Evolutionary conservation across 2,329 filamentous ascomycete genomes (phyloP), one percentile per base, ranked within the genome.

Genomic region (Amylocarpus encephaloides): DNA sequence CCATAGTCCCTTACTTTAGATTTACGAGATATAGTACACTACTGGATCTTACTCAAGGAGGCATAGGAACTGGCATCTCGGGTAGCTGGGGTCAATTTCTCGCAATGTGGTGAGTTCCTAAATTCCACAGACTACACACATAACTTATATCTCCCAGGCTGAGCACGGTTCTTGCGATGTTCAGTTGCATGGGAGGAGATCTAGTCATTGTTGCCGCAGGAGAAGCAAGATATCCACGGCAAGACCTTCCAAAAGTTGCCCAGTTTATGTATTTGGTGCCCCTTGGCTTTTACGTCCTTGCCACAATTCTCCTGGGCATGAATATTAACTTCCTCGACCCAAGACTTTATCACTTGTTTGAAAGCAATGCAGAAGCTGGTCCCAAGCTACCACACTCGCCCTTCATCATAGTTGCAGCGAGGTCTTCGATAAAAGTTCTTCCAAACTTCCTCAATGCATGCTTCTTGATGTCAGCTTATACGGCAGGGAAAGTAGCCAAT

Each of bases 41-140:
- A 7, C 16, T 5, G 7, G n/a, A 41, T 41, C 39, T 41, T 7
- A 19, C 13, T 7, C 16, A 22, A 11, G 39, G 39, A 11, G 39
- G 39, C 1, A 19, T 19, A 12, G 26, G 18, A 41, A 22, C 39
- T 22, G 39, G 39, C 6, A 41, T 41, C 19, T 41, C 39, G 26
- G 39, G 39, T 19, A 41, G 39, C 39, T 41, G 39, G 39, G 39
- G 39, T 19, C 39, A 41, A 19, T 41, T 41, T 19, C 39, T 41
- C 10, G 39, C 39, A 7, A 41, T 41, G 10, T 41, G 39, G 39
- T 41, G 18, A 15, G 26, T 9, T 12, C 6, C n/a, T 16, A 6
- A 10, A 13, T 16, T 19, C 6, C 1, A 10, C 6, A 19, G 18
- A 22, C 9, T 10, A 2, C 1, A 41, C n/a, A 7, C 26, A 13